Base-by-base conservation (phyloP, 2,329 filamentous ascomycete species). In the Podosphaera xanthii region DNA sequence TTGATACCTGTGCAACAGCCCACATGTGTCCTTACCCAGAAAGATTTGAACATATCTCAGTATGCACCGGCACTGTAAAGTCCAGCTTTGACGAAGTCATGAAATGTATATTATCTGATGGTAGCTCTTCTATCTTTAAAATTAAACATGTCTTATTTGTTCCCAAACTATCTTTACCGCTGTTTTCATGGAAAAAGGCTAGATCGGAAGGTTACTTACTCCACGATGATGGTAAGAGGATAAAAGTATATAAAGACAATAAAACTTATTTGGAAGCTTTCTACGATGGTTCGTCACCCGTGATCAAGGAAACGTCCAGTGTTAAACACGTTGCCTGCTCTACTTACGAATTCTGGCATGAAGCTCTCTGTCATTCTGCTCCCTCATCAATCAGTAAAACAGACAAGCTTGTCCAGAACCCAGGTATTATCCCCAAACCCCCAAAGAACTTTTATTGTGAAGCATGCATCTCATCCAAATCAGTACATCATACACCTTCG, bases 371-470 rank as follows among this genome's bases (percentile, higher is more conserved):
- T 48, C 55, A 57, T 38, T 35, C 55, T 6, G 22, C 55, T 1
- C 36, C 54, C 30, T 57, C 54, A 7, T 44, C 22, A 9, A 46
- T 57, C 2, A 2, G 14, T 6, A 46, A 33, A 34, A 57, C 54
- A 44, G 54, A 57, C 3, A 44, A 57, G 9, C 30, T 57, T 14
- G 33, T 46, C 9, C 31, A 46, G 12, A 57, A 46, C n/a, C n/a
- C 31, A 8, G n/a, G 14, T 57, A 1, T 57, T 4, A 57, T 57
- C 4, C 54, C 54, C 31, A 31, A 44, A 44, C 31, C 2, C 7
- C 54, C 54, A 10, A 44, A 57, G 33, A 31, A 57, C 36, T 46
- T 57, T 57, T 3, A 57, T n/a, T 57, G 54, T 57, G 54, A 57
- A 44, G 9, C n/a, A 9, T 57, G 38, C 50, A 35, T 9, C 9